Percentiles rank a stretch among this genome's conserved stretches.
Evolutionary conservation across 345 rosid genomes (phyloP).

Genomic region (Laguncularia racemosa): DNA sequence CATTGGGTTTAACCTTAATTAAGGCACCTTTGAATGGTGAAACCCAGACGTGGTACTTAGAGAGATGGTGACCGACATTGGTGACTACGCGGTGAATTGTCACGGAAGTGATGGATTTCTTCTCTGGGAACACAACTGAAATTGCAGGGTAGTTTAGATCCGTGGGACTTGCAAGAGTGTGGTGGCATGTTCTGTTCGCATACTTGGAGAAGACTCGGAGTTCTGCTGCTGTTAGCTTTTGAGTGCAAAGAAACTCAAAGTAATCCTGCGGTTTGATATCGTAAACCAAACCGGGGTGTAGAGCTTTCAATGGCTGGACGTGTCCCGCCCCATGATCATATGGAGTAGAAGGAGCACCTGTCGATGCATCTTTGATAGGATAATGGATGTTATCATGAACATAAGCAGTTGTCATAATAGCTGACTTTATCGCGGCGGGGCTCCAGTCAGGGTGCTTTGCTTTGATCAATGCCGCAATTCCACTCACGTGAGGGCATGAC

Average conservation of each 20-base stretch:
- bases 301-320: slow-evolving; percentile 66
- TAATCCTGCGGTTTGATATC: slow-evolving; percentile 74
- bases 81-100: slow-evolving; percentile 61
- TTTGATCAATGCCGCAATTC: slow-evolving; percentile 79
- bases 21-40: slow-evolving; percentile 63
- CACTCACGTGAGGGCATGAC: slow-evolving; percentile 97
- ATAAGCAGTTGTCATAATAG: slow-evolving; percentile 92
- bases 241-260: slow-evolving; percentile 85
- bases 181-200: slow-evolving; percentile 59
- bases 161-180: slow-evolving; percentile 44
- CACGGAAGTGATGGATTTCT: slow-evolving; percentile 20
- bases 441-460: slow-evolving; percentile 94
- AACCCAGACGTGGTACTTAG: slow-evolving; percentile 53
- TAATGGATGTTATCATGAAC: slow-evolving; percentile 64
- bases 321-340: slow-evolving; percentile 89
- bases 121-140: slow-evolving; percentile 63
- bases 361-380: slow-evolving; percentile 59
- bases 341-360: slow-evolving; percentile 43
- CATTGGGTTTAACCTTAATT: slow-evolving; percentile 43
- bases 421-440: slow-evolving; percentile 84
- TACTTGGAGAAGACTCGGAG: slow-evolving; percentile 60
- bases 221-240: slow-evolving; percentile 41
- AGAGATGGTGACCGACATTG: slow-evolving; percentile 64
- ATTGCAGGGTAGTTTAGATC: slow-evolving; percentile 90
- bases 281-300: slow-evolving; percentile 79